Evolutionary conservation across 345 rosid species (phyloP), one percentile per base, ranked within the genome.

Genomic region (Dimocarpus longan): DNA sequence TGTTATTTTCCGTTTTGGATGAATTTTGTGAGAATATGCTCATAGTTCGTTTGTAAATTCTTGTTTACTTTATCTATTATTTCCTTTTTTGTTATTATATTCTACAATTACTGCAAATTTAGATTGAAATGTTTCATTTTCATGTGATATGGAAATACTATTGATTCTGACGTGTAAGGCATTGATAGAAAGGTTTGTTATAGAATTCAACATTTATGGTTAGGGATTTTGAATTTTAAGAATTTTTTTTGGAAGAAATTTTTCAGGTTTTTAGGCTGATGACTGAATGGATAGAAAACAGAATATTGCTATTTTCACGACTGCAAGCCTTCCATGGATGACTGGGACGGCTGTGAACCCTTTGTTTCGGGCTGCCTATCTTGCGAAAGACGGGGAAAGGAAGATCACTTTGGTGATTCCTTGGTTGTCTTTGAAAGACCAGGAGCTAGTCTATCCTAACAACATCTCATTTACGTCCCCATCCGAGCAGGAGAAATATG

Each of bases 341-440:
- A 96, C 99, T 10, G 99, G 99, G 68, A 94, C 99, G 79, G 90
- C 99, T 52, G 95, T 96, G 22, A 96, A 96, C 82, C 99, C 98
- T 63, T 87, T 96, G 76, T 94, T 94, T 76, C 98, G 99, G 10
- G 99, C 99, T 59, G 97, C 95, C 7, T 96, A 90, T 84, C 97
- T 96, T 68, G 93, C 98, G 0, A 93, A 91, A 76, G 88, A 87
- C 60, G 97, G 91, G 65, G 77, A 73, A 71, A 89, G 88, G 75
- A 85, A 83, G 18, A 87, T 96, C 80, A 89, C 98, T 73, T 84
- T 96, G 90, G 98, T 93, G 74, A 89, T 96, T 88, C 99, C 99
- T 16, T 94, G 99, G 99, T 68, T 96, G 57, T 91, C 98, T 8
- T 37, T 86, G 68, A 82, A 88, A 21, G 88, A 96, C 81, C 99